These are phyloP conservation scores for Alloascoidea africana DNA, from an alignment of 805 yeast genomes.

Conservation along the genomic window DNA sequence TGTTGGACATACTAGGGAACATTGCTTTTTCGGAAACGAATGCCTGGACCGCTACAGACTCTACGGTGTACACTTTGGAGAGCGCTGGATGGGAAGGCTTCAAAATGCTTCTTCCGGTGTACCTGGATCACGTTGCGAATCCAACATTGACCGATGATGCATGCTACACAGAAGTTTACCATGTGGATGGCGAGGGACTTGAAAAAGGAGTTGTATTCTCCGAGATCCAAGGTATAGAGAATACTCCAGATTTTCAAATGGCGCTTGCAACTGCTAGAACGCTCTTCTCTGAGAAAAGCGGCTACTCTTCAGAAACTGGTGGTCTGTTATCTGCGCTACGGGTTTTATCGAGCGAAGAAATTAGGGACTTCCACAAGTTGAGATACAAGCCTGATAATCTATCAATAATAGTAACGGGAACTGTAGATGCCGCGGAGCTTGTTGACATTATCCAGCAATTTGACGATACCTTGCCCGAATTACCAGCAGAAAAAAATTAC, in stretches of 20 bases:
- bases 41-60: constrained; percentile 96
- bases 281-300: constrained; percentile 43
- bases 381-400: constrained; percentile 75
- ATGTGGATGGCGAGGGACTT: constrained; percentile 76
- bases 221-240: constrained; percentile 92
- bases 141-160: constrained; percentile 87
- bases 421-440: constrained; percentile 64
- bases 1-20: constrained; percentile 77
- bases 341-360: constrained; percentile 53
- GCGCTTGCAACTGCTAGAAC: constrained; percentile 40
- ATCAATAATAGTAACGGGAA: constrained; percentile 73
- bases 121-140: constrained; percentile 70
- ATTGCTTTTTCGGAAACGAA: constrained; percentile 75
- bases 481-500: constrained; percentile 17
- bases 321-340: constrained; percentile 73
- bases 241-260: constrained; percentile 54
- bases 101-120: constrained; percentile 67
- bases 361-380: constrained; percentile 55
- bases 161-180: constrained; percentile 88
- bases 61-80: constrained; percentile 80
- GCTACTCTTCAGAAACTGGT: constrained; percentile 90
- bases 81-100: constrained; percentile 98
- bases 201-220: constrained; percentile 96
- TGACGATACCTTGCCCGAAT: constrained; percentile 37
- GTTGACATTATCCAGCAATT: constrained; percentile 41